Evolutionary conservation across 169 alveolate genomes (phyloP).

Genomic region (Plasmodium relictum): DNA sequence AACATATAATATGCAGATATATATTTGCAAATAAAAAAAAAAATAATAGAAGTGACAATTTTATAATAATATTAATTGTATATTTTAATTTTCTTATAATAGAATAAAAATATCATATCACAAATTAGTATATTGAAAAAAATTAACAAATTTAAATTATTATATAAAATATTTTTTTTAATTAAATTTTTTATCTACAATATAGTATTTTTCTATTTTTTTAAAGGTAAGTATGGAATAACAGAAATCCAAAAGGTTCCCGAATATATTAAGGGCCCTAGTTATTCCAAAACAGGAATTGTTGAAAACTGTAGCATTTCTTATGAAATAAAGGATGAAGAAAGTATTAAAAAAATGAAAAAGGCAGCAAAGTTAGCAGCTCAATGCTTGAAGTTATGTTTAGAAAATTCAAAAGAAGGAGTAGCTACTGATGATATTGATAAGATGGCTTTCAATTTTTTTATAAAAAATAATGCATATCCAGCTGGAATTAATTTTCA

Average conservation of each 20-base stretch:
- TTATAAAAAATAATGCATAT: constrained; percentile 91
- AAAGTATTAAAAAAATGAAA: constrained; percentile 79
- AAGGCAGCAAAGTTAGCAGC: constrained; percentile 84
- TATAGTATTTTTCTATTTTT: background rate
- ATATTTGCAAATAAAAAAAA: no score
- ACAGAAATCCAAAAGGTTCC: constrained; percentile 80
- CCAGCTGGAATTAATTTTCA: constrained; percentile 95
- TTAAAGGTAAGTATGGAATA: constrained; percentile 82
- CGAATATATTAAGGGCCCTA: constrained; percentile 79
- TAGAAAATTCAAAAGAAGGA: constrained; percentile 85
- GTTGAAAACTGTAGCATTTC: constrained; percentile 28
- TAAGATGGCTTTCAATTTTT: constrained; percentile 89
- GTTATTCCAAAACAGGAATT: constrained; percentile 79
- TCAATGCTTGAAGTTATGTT: constrained; percentile 81
- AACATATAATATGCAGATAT: no score
- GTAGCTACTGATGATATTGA: constrained; percentile 93
- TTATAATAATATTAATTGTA: no score
- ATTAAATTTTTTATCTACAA: no score
- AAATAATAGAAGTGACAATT: no score
- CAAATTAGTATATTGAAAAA: no score
- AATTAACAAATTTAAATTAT: no score
- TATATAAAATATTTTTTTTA: no score
- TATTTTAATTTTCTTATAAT: no score
- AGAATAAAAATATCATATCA: no score
- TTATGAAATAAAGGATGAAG: constrained; percentile 83